Conservation (phyloP, 2,329 filamentous ascomycete species). For the Chaetomium globosum region DNA sequence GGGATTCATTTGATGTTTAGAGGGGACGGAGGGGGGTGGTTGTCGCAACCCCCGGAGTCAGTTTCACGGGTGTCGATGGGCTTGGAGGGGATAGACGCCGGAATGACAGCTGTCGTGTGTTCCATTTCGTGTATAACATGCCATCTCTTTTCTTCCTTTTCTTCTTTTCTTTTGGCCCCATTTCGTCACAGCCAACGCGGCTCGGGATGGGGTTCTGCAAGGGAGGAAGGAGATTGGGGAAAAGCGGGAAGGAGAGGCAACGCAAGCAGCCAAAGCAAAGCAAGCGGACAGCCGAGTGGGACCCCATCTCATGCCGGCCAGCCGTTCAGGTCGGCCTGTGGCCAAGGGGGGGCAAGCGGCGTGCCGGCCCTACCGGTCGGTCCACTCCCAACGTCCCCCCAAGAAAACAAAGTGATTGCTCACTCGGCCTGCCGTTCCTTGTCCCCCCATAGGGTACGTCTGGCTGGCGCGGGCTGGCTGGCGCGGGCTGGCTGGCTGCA, state of each 20-base stretch:
- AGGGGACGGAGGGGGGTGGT: background rate
- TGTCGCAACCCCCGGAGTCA: background rate
- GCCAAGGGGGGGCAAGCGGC: background rate
- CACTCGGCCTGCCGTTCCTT: slow-evolving; percentile 4
- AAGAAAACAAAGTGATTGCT: slow-evolving; percentile 11
- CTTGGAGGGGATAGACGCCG: background rate
- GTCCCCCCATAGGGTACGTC: background rate
- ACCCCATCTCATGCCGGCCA: slow-evolving; percentile 22
- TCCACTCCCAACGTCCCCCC: background rate
- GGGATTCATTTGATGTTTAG: slow-evolving; percentile 5
- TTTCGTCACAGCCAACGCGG: slow-evolving; percentile 8
- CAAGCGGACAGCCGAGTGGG: slow-evolving; percentile 4
- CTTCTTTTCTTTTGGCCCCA: too few relatives aligned
- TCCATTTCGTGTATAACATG: background rate
- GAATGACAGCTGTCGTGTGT: background rate
- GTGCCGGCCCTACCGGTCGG: slow-evolving; percentile 18
- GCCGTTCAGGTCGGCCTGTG: slow-evolving; percentile 22
- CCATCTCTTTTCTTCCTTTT: background rate
- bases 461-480: slow-evolving; percentile 10
- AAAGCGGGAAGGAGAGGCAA: slow-evolving; percentile 6
- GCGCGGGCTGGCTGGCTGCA: slow-evolving; percentile 21
- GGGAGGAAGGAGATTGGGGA: slow-evolving; percentile 7
- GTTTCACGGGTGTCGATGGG: background rate
- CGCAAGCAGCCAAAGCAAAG: slow-evolving; percentile 2
- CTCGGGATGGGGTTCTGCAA: slow-evolving; percentile 12